phyloP scores from a whole-genome alignment of 352 stramenopile species.

The Blastocystis sp. region DNA sequence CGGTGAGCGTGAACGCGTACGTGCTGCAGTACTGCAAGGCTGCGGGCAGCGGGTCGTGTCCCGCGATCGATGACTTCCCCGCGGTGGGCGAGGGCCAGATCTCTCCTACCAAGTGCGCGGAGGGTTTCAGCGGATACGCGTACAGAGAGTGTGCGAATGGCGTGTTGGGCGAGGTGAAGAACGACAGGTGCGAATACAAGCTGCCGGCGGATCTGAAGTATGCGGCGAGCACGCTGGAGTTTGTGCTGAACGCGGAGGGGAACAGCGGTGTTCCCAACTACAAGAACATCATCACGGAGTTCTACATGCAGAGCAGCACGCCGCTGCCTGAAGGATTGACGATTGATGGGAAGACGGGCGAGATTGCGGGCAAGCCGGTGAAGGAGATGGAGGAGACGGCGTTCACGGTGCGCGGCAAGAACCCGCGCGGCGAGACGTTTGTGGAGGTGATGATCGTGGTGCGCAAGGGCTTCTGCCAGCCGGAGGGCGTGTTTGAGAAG shows the following conservation, averaged over 20 bases:
- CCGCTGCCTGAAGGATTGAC: conserved; percentile 20
- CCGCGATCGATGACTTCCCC: not conserved
- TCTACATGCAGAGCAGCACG: not conserved
- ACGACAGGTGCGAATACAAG: conserved; percentile 11
- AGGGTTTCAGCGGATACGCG: conserved; percentile 23
- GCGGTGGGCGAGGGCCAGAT: conserved; percentile 53
- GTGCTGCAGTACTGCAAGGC: conserved; percentile 37
- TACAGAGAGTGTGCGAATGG: conserved; percentile 21
- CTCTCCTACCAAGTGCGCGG: conserved; percentile 10
- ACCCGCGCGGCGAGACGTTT: not conserved
- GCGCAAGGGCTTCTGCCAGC: not conserved
- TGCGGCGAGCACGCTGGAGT: not conserved
- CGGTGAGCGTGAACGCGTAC: not conserved
- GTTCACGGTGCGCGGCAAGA: conserved; percentile 31
- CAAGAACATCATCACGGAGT: conserved; percentile 38
- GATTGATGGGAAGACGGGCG: conserved; percentile 20
- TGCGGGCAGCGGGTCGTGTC: not conserved
- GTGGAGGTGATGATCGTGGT: not conserved
- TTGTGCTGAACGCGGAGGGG: conserved; percentile 2
- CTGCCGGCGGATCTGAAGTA: not conserved
- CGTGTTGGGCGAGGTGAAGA: conserved; percentile 29
- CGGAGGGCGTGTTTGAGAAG: conserved; percentile 5
- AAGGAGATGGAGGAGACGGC: not conserved
- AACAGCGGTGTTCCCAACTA: not conserved
- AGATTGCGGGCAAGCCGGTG: not conserved